These are phyloP conservation scores for Leucaena leucocephala DNA, from an alignment of 306 rosid genomes.

Conservation along the genomic window DNA sequence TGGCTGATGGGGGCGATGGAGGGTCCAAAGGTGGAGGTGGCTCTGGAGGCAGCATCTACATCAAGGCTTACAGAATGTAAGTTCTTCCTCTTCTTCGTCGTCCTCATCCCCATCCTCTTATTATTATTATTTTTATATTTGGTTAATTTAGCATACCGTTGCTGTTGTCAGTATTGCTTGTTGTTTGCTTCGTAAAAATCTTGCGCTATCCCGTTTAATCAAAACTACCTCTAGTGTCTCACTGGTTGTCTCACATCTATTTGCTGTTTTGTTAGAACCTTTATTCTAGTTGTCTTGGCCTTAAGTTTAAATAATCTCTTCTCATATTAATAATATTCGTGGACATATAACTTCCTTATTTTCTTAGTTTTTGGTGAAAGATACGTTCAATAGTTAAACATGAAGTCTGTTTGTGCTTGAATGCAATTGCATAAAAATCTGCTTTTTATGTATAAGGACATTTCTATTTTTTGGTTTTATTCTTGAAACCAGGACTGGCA, in stretches of 20 bases:
- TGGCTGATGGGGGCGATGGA: constrained; percentile 89
- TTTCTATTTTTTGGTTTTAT: constrained; percentile 1
- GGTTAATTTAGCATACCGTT: constrained; percentile 18
- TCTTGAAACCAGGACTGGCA: constrained; percentile 54
- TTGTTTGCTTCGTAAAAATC: background rate
- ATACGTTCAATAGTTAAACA: constrained; percentile 7
- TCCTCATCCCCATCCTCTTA: too few species aligned
- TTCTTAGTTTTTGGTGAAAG: background rate
- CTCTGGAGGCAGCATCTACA: constrained; percentile 95
- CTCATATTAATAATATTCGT: background rate
- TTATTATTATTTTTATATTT: constrained; percentile 19
- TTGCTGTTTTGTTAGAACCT: constrained; percentile 20
- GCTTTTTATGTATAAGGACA: constrained; percentile 22
- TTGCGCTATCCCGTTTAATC: constrained; percentile 6
- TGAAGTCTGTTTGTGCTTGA: constrained; percentile 17
- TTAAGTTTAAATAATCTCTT: background rate
- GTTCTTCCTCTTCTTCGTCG: background rate
- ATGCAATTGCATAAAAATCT: constrained; percentile 21
- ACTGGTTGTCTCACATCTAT: background rate
- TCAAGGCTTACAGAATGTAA: constrained; percentile 89
- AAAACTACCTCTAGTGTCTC: constrained; percentile 2
- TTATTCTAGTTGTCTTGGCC: constrained; percentile 13
- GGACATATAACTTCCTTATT: background rate
- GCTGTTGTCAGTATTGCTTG: background rate
- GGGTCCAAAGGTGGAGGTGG: constrained; percentile 95